phyloP scores from a whole-genome alignment of 495 filamentous ascomycete genomes.

The Penicillium subrubescens region DNA sequence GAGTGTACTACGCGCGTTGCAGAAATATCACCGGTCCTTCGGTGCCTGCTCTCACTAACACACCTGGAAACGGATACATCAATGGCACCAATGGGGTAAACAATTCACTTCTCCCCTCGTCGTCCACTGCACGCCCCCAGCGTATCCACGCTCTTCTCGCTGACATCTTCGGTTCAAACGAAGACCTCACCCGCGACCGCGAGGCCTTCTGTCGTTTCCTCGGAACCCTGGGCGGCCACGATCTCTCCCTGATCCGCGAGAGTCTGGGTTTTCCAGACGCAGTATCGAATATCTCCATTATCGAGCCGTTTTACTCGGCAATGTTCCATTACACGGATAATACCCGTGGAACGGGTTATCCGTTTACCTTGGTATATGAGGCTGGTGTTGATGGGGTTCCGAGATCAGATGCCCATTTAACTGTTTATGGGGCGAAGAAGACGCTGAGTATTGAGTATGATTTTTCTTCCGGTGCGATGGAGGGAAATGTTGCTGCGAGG shows the following conservation, averaged over 20 bases:
- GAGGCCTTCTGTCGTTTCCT: conserved; percentile 46
- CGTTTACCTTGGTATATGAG: conserved; percentile 58
- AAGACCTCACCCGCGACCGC: conserved; percentile 37
- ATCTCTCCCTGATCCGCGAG: conserved; percentile 59
- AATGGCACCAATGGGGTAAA: neutral
- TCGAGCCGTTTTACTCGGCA: conserved; percentile 49
- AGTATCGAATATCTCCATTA: conserved; percentile 48
- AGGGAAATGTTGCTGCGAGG: conserved; percentile 38
- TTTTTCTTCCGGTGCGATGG: conserved; percentile 45
- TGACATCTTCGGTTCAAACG: conserved; percentile 33
- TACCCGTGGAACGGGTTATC: conserved; percentile 17
- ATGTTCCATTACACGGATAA: conserved; percentile 45
- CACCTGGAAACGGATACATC: neutral
- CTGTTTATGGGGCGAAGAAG: conserved; percentile 54
- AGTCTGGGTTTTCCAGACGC: conserved; percentile 47
- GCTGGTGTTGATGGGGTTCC: conserved; percentile 56
- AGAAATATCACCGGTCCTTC: conserved; percentile 54
- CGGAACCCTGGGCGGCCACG: conserved; percentile 54
- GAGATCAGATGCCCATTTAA: conserved; percentile 58
- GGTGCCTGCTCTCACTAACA: neutral
- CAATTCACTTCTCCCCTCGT: neutral
- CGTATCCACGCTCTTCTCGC: conserved; percentile 24
- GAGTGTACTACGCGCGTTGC: conserved; percentile 55
- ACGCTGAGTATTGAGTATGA: conserved; percentile 51
- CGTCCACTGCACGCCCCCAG: neutral